Base-by-base conservation (phyloP, 768 basidiomycete species). In the Galerina marginata region DNA sequence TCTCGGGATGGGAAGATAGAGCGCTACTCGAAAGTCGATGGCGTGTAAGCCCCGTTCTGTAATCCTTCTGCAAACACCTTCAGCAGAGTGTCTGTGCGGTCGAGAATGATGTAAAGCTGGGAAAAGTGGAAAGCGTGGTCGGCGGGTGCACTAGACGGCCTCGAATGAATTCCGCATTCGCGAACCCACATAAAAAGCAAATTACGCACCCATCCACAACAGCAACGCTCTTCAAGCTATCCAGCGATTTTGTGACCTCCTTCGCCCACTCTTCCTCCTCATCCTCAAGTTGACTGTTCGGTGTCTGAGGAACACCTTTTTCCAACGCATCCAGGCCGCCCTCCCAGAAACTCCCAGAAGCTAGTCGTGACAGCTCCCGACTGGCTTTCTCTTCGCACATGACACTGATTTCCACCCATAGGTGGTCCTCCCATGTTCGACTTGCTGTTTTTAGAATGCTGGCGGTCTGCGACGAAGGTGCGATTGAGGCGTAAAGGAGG, bases 351-450 rank as follows among this genome's bases (percentile, higher is more conserved):
- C 89, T 85, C 0, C 88, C 88, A 0, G 56, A 16, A 6, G 89
- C 88, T 6, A 93, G 71, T 40, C 83, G 81, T 9, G 79, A 71
- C 68, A 98, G 82, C 61, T 90, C 87, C 33, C 79, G 81, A 46
- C 87, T 89, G 70, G 90, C 84, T 60, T 91, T 88, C 65, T 93
- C 88, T 69, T 96, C 93, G 66, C 92, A 90, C 40, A 93, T 78
- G 50, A 93, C 81, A 65, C 87, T 88, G 52, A 95, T 79, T 59
- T 92, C 89, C 0, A 92, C 93, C 97, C 97, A 99, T 0, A 99
- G 79, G 69, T 96, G 90, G 69, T 99, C 97, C 68, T 96, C 92
- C 96, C 96, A 99, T 20, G 92, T 90, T 37, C 88, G 77, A 68
- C 93, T 96, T 3, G 90, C 86, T 0, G 87, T 82, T 62, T 90